Percentiles rank a stretch among this genome's conserved stretches.
These are phyloP conservation scores for Ceratocystis variospora DNA, from an alignment of 2,329 filamentous ascomycete species.

Conservation along the genomic window DNA sequence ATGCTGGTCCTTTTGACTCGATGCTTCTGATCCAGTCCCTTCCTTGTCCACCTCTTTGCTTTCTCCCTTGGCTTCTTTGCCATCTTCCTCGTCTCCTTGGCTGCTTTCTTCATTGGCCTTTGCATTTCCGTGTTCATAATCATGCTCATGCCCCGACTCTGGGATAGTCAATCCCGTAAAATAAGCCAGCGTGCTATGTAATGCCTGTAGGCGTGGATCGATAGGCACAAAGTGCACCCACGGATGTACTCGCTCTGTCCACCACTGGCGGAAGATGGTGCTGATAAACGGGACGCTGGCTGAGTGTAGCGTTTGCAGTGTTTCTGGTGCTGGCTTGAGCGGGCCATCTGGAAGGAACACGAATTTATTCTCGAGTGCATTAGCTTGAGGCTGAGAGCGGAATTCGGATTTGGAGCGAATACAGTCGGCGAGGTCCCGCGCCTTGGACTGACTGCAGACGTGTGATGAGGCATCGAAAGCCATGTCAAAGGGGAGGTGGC, in stretches of 20 bases:
- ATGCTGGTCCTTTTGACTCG: too few relatives aligned
- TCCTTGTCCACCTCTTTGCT: conserved; percentile 32
- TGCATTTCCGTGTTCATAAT: conserved; percentile 24
- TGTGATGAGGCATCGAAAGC: conserved; percentile 5
- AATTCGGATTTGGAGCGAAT: conserved; percentile 40
- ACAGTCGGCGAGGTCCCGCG: conserved; percentile 27
- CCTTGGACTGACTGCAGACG: conserved; percentile 8
- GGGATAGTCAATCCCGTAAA: conserved; percentile 44
- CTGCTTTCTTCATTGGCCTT: background rate
- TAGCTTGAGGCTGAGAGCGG: conserved; percentile 19
- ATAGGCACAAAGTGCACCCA: conserved; percentile 75
- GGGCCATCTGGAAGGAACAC: conserved; percentile 61
- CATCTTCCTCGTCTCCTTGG: background rate
- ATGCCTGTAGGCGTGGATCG: conserved; percentile 56
- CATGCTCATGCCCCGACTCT: conserved; percentile 22
- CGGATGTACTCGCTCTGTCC: conserved; percentile 55
- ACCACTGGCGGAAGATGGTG: conserved; percentile 66
- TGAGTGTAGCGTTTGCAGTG: conserved; percentile 43
- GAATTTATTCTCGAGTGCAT: conserved; percentile 40
- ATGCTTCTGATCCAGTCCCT: background rate
- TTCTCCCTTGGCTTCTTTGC: conserved; percentile 25
- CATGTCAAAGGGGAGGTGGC: conserved; percentile 35
- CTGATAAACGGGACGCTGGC: conserved; percentile 55
- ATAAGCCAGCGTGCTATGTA: conserved; percentile 62
- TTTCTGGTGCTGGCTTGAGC: conserved; percentile 51